Evolutionary conservation across 2,329 filamentous ascomycete genomes (phyloP).

Genomic region (Fusarium xylarioides): DNA sequence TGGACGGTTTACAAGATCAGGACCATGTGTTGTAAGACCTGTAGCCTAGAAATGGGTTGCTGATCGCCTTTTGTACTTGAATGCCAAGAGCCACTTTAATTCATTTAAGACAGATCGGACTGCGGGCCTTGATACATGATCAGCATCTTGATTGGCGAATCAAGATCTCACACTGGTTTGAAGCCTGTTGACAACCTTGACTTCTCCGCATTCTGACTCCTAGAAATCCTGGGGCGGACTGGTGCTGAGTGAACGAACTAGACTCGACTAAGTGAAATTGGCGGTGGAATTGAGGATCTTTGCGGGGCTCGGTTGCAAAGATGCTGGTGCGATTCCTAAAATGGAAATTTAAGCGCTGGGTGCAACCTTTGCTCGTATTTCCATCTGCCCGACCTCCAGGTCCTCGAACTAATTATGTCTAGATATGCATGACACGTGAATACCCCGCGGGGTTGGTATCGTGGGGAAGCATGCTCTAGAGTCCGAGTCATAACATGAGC

Average conservation of each 20-base stretch:
- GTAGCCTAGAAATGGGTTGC: not conserved
- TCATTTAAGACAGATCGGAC: not conserved
- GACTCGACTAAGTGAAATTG: not conserved
- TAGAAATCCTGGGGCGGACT: not conserved
- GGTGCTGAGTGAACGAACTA: not conserved
- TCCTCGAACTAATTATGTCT: not conserved
- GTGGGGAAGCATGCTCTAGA: not conserved
- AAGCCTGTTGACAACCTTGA: not conserved
- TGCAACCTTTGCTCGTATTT: not conserved
- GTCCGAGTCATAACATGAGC: not conserved
- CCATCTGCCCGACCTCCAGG: not conserved
- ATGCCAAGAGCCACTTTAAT: not conserved
- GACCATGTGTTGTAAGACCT: not conserved
- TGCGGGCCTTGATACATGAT: not conserved
- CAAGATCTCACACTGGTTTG: not conserved
- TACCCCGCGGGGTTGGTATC: not conserved
- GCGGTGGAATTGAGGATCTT: not conserved
- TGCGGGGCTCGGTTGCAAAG: not conserved
- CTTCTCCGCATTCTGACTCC: not conserved
- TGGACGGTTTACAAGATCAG: not conserved
- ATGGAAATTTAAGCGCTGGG: not conserved
- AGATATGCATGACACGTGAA: not conserved
- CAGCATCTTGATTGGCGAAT: not conserved
- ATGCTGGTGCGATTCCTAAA: not conserved
- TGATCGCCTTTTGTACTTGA: not conserved